A percentile compares a stretch with the other conserved stretches of the same genome.
These are phyloP conservation scores for Monosporascus sp. DNA, from an alignment of 2,329 filamentous ascomycete species.

Conservation along the genomic window DNA sequence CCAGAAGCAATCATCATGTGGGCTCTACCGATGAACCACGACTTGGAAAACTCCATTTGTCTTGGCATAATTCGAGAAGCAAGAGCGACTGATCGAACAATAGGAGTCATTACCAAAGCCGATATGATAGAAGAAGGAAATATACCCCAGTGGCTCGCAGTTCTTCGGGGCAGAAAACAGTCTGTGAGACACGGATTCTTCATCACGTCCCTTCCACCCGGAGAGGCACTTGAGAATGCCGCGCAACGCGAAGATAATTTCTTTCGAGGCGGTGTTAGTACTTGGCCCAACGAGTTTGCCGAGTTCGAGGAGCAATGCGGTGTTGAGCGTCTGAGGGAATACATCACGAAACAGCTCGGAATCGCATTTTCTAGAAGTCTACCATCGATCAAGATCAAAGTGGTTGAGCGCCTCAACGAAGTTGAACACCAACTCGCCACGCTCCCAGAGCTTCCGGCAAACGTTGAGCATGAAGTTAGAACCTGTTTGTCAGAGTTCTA, in stretches of 20 bases:
- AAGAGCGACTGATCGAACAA: constrained; percentile 52
- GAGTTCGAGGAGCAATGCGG: constrained; percentile 45
- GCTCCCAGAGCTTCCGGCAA: constrained; percentile 62
- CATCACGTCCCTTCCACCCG: constrained; percentile 62
- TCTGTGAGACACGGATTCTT: constrained; percentile 70
- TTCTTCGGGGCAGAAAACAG: constrained; percentile 59
- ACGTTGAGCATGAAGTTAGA: constrained; percentile 61
- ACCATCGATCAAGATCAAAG: constrained; percentile 49
- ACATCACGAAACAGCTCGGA: constrained; percentile 47
- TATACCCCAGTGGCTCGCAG: constrained; percentile 52
- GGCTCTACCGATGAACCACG: constrained; percentile 70
- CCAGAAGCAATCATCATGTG: constrained; percentile 70
- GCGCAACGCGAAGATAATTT: constrained; percentile 46
- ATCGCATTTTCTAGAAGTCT: constrained; percentile 49
- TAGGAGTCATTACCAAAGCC: constrained; percentile 81
- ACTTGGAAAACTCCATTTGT: constrained; percentile 70
- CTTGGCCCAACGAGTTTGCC: constrained; percentile 46
- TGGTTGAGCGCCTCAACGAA: constrained; percentile 39
- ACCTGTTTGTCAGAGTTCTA: constrained; percentile 55
- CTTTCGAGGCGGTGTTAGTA: constrained; percentile 36
- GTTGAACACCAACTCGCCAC: constrained; percentile 50
- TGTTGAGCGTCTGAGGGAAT: constrained; percentile 46
- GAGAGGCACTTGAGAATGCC: constrained; percentile 47
- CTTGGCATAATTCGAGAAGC: constrained; percentile 57
- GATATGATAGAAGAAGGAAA: constrained; percentile 57